These are phyloP conservation scores for Naganishia cerealis DNA, from an alignment of 1,284 basidiomycete genomes.

Conservation along the genomic window DNA sequence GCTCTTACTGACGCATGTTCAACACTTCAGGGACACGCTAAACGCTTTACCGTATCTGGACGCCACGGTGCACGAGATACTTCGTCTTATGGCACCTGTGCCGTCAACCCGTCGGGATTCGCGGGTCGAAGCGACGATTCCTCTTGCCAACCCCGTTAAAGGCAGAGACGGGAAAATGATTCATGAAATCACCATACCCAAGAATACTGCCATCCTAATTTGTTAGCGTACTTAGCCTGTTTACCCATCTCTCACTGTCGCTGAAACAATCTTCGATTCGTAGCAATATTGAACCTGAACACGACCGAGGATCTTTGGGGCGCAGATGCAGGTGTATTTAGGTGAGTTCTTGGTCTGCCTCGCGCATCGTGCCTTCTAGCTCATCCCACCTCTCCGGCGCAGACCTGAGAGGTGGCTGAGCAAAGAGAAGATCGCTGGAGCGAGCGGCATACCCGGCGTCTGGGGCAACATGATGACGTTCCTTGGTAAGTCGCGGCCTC, in stretches of 20 bases:
- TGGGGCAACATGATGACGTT: slow-evolving; percentile 69
- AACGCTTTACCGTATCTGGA: slow-evolving; percentile 61
- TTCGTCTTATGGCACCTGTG: slow-evolving; percentile 67
- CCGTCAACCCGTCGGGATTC: slow-evolving; percentile 64
- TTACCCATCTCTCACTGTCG: not conserved
- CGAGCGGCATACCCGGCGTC: slow-evolving; percentile 60
- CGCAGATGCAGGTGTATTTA: slow-evolving; percentile 65
- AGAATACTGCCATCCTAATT: slow-evolving; percentile 48
- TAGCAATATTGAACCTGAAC: slow-evolving; percentile 62
- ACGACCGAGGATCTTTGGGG: slow-evolving; percentile 66
- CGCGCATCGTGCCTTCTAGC: not conserved
- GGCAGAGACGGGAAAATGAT: slow-evolving; percentile 53
- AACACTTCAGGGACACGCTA: slow-evolving; percentile 50
- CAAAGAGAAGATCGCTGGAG: slow-evolving; percentile 44
- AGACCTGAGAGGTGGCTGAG: slow-evolving; percentile 64
- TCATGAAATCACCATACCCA: slow-evolving; percentile 42
- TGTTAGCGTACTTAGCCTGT: slow-evolving; percentile 39
- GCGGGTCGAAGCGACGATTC: slow-evolving; percentile 63
- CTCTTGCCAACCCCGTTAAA: slow-evolving; percentile 57
- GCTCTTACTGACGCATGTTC: slow-evolving; percentile 34
- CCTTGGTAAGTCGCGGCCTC: slow-evolving; percentile 54
- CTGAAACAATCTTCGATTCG: not conserved
- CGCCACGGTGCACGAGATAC: slow-evolving; percentile 66
- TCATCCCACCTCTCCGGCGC: slow-evolving; percentile 4
- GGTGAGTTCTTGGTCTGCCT: slow-evolving; percentile 47